phyloP scores from a whole-genome alignment of 352 stramenopile genomes.

The Lagenidium giganteum region DNA sequence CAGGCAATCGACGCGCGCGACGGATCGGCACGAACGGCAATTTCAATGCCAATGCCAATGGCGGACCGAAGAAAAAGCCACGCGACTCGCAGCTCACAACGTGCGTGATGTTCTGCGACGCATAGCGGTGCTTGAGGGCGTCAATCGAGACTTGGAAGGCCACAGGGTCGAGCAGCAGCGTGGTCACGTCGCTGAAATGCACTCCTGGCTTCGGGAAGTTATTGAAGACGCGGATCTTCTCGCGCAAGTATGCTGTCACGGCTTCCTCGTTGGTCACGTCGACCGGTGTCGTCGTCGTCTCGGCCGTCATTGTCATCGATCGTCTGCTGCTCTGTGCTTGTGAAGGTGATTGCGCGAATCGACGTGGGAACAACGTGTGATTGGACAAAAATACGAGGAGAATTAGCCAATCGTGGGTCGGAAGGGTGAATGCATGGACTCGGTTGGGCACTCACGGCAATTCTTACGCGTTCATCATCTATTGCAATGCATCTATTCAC shows the following conservation, averaged over 20 bases:
- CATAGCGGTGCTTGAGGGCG: constrained; percentile 59
- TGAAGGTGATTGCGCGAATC: too few relatives aligned
- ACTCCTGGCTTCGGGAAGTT: constrained; percentile 53
- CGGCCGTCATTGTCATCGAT: too few relatives aligned
- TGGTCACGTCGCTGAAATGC: constrained; percentile 70
- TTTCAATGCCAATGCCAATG: constrained; percentile 59
- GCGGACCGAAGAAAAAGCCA: constrained; percentile 79
- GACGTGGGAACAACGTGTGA: too few relatives aligned
- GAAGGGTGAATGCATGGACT: too few relatives aligned
- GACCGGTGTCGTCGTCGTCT: constrained; percentile 17
- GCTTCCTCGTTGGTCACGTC: constrained; percentile 46
- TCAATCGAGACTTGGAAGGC: constrained; percentile 76
- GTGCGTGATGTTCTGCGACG: constrained; percentile 55
- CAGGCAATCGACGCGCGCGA: constrained; percentile 48
- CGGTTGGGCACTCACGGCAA: too few relatives aligned
- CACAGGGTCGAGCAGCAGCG: constrained; percentile 58
- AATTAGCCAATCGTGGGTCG: too few relatives aligned
- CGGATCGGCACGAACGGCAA: constrained; percentile 71
- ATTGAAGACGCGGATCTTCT: constrained; percentile 60
- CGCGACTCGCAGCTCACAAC: constrained; percentile 77
- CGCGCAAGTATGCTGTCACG: constrained; percentile 53
- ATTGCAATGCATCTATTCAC: too few relatives aligned
- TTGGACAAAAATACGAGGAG: too few relatives aligned
- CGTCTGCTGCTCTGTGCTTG: too few relatives aligned
- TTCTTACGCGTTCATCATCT: too few relatives aligned